phyloP scores from a whole-genome alignment of 805 yeast species.

The Candida coquimbonensis region DNA sequence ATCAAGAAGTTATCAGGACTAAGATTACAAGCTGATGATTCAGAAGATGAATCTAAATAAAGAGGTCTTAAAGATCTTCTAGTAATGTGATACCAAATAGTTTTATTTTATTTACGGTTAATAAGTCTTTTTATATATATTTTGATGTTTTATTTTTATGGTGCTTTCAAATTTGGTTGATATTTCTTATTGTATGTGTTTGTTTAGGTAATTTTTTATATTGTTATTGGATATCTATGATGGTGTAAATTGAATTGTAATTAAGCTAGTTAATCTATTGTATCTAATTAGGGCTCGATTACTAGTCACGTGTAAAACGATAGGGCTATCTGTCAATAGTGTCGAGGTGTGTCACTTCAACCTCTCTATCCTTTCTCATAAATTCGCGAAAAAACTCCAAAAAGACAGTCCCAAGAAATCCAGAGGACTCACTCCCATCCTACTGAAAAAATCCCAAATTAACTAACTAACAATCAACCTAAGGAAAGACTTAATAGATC shows the following conservation, averaged over 20 bases:
- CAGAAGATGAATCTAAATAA: constrained; percentile 2
- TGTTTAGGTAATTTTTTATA: too few relatives aligned
- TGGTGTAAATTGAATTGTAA: too few relatives aligned
- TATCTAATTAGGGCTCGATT: neutral
- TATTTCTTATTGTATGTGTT: too few relatives aligned
- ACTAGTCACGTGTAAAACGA: neutral
- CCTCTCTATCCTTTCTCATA: neutral
- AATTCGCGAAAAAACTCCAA: neutral
- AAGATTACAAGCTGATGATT: constrained; percentile 18
- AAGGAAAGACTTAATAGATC: neutral
- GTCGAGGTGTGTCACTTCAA: neutral
- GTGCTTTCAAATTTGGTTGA: too few relatives aligned
- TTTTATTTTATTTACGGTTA: neutral
- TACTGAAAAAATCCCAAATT: constrained; percentile 6
- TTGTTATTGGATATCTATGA: too few relatives aligned
- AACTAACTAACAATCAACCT: constrained; percentile 1
- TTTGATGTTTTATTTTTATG: neutral
- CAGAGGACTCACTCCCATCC: neutral
- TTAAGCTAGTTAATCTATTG: neutral
- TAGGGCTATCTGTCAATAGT: neutral
- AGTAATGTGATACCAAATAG: neutral
- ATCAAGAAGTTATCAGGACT: constrained; percentile 21
- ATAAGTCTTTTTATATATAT: neutral
- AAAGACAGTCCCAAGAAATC: neutral
- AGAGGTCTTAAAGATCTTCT: neutral